Evolutionary conservation across 2,329 filamentous ascomycete species (phyloP).

Genomic region (Mycocentrospora acerina): DNA sequence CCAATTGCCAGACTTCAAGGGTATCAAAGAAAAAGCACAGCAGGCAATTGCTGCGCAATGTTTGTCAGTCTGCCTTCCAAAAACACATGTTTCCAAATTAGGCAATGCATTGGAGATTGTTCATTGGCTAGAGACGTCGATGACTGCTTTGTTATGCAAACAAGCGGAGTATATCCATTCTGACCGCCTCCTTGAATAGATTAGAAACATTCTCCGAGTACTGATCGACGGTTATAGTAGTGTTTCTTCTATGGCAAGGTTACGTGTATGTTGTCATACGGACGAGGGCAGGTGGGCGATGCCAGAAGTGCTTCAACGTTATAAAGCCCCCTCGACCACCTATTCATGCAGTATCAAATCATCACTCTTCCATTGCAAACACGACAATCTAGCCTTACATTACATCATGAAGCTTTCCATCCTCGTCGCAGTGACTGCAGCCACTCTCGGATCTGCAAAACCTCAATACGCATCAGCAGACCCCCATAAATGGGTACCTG

Average conservation of each 20-base stretch:
- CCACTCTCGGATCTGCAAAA: slow-evolving; percentile 7
- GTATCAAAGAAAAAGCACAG: too few species aligned
- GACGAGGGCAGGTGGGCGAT: not conserved
- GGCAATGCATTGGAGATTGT: too few species aligned
- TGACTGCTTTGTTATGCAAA: too few species aligned
- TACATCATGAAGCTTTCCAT: slow-evolving; percentile 10
- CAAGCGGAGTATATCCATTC: too few species aligned
- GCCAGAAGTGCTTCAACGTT: not conserved
- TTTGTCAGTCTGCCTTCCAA: too few species aligned
- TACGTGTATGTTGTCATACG: slow-evolving; percentile 9
- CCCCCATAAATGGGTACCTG: slow-evolving; percentile 20
- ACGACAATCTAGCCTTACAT: not conserved
- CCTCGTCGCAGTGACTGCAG: slow-evolving; percentile 5
- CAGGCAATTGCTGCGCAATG: too few species aligned
- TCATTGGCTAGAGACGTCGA: too few species aligned
- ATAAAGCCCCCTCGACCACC: not conserved
- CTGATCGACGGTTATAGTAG: too few species aligned
- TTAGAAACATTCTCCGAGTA: too few species aligned
- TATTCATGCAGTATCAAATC: not conserved
- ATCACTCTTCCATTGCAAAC: not conserved
- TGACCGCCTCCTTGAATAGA: too few species aligned
- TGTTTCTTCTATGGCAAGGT: not conserved
- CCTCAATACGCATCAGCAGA: slow-evolving; percentile 8
- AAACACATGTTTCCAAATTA: too few species aligned
- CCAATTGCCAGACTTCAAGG: too few species aligned